These are phyloP conservation scores for Vigna radiata DNA, from an alignment of 306 rosid species.

Conservation along the genomic window DNA sequence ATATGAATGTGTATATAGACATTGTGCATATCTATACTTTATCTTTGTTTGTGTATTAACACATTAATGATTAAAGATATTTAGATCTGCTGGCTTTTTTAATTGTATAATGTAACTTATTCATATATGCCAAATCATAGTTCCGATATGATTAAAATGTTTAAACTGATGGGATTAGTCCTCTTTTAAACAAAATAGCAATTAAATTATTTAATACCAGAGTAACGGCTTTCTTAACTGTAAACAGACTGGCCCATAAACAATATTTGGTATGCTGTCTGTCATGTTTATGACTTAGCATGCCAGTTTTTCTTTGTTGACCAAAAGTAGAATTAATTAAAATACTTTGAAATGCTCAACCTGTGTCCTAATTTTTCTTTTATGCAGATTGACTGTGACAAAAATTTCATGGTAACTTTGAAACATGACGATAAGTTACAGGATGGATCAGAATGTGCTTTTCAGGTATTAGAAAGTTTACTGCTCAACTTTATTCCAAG, in stretches of 20 bases:
- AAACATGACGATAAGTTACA: conserved; percentile 97
- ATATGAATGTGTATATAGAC: conserved; percentile 24
- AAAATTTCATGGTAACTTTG: conserved; percentile 85
- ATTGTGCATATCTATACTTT: conserved; percentile 13
- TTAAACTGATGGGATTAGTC: conserved; percentile 29
- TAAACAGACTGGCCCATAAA: neutral
- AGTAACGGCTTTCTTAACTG: neutral
- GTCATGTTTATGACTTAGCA: conserved; percentile 6
- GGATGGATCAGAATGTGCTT: conserved; percentile 96
- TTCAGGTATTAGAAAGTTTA: conserved; percentile 74
- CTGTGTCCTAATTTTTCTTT: conserved; percentile 33
- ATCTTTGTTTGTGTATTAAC: conserved; percentile 5
- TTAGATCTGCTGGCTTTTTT: conserved; percentile 28
- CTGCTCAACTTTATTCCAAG: conserved; percentile 27
- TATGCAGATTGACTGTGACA: conserved; percentile 96
- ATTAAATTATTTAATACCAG: neutral
- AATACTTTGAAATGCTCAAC: conserved; percentile 9
- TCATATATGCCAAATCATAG: conserved; percentile 5
- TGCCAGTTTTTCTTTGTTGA: neutral
- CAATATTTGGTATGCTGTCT: neutral
- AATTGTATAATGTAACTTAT: neutral
- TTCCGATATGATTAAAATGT: conserved; percentile 13
- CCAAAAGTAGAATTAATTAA: conserved; percentile 12
- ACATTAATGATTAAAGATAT: conserved; percentile 36
- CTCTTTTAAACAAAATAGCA: neutral